These are phyloP conservation scores for Raphanus raphanistrum DNA, from an alignment of 345 rosid genomes.

Conservation along the genomic window DNA sequence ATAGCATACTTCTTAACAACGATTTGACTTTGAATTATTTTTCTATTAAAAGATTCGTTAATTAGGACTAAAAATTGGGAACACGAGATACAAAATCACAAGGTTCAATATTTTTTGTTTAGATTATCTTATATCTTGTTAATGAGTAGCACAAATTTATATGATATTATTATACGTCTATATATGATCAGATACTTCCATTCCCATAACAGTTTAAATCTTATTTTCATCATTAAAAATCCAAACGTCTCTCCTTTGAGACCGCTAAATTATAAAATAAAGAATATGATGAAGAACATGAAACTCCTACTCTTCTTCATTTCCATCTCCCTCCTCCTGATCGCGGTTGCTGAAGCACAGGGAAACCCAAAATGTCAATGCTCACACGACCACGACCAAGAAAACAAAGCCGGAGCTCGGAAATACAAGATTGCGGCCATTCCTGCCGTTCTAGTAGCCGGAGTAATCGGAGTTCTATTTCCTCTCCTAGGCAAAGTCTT, in stretches of 20 bases:
- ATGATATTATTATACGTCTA: background rate
- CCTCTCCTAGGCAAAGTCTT: constrained; percentile 36
- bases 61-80: background rate
- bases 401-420: constrained; percentile 26
- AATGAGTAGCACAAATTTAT: background rate
- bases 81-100: constrained; percentile 4
- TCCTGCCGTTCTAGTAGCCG: constrained; percentile 25
- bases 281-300: constrained; percentile 7
- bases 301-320: constrained; percentile 25
- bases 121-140: background rate
- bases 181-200: constrained; percentile 15
- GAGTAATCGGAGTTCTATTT: constrained; percentile 33
- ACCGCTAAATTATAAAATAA: constrained; percentile 2
- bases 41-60: background rate
- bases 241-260: background rate
- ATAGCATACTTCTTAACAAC: background rate
- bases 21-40: background rate
- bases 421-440: constrained; percentile 40
- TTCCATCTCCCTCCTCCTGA: constrained; percentile 17
- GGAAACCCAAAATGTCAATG: constrained; percentile 29
- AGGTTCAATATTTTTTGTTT: background rate
- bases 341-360: constrained; percentile 1
- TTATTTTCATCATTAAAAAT: constrained; percentile 8
- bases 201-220: background rate
- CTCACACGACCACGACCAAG: constrained; percentile 32